phyloP scores from a whole-genome alignment of 805 yeast genomes.

The Huiozyma naganishii region DNA sequence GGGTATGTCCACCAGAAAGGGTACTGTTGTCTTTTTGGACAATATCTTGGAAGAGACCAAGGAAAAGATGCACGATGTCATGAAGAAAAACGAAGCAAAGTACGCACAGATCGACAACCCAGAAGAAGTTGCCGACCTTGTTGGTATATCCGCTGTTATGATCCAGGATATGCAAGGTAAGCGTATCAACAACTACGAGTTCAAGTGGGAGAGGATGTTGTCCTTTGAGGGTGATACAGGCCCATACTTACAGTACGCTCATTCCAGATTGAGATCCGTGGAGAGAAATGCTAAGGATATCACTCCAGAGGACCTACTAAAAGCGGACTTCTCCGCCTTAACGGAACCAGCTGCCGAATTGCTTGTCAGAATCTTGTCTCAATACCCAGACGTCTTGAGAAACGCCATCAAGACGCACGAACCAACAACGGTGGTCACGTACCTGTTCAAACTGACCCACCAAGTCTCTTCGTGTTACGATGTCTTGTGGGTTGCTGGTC shows the following conservation, averaged over 20 bases:
- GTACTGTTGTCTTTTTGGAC: constrained; percentile 95
- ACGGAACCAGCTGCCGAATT: constrained; percentile 60
- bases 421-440: constrained; percentile 89
- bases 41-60: constrained; percentile 86
- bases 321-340: constrained; percentile 49
- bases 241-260: constrained; percentile 96
- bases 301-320: constrained; percentile 29
- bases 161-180: constrained; percentile 97
- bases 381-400: constrained; percentile 82
- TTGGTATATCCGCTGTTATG: constrained; percentile 96
- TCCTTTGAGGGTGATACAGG: constrained; percentile 99
- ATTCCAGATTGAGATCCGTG: constrained; percentile 88
- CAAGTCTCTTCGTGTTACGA: constrained; percentile 96
- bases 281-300: constrained; percentile 64
- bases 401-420: constrained; percentile 76
- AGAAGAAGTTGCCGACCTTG: constrained; percentile 84
- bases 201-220: constrained; percentile 95
- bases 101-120: constrained; percentile 91
- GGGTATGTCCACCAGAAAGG: constrained; percentile 97
- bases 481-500: constrained; percentile 93
- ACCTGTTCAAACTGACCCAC: constrained; percentile 86
- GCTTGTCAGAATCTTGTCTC: constrained; percentile 67
- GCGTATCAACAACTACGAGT: constrained; percentile 88
- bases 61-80: constrained; percentile 89
- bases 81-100: constrained; percentile 83